Evolutionary conservation across 1,284 basidiomycete genomes (phyloP).

Genomic region (Ustilago vetiveriae): DNA sequence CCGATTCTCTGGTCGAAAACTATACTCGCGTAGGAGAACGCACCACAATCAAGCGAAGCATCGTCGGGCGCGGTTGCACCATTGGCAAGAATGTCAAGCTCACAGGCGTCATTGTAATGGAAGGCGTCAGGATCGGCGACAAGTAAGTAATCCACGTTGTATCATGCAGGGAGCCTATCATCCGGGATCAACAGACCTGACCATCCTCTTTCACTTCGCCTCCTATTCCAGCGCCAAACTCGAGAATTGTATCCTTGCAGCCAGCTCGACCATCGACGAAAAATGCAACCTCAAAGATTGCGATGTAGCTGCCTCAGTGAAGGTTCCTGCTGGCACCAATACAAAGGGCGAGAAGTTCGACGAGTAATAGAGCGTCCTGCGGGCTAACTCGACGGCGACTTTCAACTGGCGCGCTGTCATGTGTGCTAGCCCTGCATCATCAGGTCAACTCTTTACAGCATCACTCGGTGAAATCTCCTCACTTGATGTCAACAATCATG

Average conservation of each 20-base stretch:
- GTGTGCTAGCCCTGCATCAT: too few relatives aligned
- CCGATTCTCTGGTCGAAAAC: constrained; percentile 83
- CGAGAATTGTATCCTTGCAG: constrained; percentile 86
- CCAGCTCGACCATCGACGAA: constrained; percentile 80
- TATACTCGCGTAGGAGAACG: constrained; percentile 84
- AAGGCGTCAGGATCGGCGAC: constrained; percentile 86
- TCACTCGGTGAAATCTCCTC: too few relatives aligned
- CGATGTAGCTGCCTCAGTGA: constrained; percentile 87
- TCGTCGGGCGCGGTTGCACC: constrained; percentile 86
- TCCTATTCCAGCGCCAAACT: constrained; percentile 89
- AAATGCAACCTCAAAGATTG: constrained; percentile 83
- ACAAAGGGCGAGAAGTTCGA: constrained; percentile 61
- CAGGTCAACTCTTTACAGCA: neutral
- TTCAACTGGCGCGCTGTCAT: too few relatives aligned
- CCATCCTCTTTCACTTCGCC: too few relatives aligned
- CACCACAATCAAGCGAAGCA: constrained; percentile 84
- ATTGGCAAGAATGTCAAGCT: constrained; percentile 89
- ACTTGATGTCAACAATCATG: neutral
- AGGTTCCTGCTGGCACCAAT: constrained; percentile 70
- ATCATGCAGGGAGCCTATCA: too few relatives aligned
- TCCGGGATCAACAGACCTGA: too few relatives aligned
- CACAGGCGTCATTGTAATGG: constrained; percentile 85
- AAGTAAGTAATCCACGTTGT: constrained; percentile 73
- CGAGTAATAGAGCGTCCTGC: constrained; percentile 16
- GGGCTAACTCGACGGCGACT: too few relatives aligned